Conservation (phyloP, 371 early-diverging fungal genomes). For the Actinomucor elegans region DNA sequence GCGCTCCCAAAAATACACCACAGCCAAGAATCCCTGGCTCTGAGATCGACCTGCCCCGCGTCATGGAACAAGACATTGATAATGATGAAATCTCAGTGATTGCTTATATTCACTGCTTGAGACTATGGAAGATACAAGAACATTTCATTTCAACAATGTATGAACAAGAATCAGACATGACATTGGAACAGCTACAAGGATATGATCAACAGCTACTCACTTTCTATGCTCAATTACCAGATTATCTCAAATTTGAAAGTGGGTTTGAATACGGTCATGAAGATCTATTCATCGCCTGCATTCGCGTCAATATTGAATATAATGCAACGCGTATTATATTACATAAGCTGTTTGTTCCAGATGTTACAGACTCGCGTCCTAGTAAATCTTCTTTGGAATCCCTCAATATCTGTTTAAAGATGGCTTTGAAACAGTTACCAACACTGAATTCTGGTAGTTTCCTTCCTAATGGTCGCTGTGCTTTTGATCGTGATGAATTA, state of each 20-base stretch:
- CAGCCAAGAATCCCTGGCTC: constrained; percentile 21
- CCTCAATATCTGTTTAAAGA: constrained; percentile 40
- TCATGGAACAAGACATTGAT: constrained; percentile 50
- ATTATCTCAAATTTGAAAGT: constrained; percentile 41
- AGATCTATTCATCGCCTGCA: constrained; percentile 39
- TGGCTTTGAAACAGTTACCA: constrained; percentile 33
- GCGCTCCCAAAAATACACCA: constrained; percentile 37
- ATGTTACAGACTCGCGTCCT: constrained; percentile 33
- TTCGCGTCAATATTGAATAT: constrained; percentile 48
- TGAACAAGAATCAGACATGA: constrained; percentile 47
- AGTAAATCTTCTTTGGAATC: constrained; percentile 36
- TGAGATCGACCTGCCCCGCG: constrained; percentile 32
- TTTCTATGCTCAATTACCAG: constrained; percentile 31
- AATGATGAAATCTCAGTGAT: constrained; percentile 35
- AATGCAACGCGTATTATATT: constrained; percentile 48
- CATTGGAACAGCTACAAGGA: constrained; percentile 36
- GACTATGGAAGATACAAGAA: constrained; percentile 44
- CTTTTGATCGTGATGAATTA: constrained; percentile 49
- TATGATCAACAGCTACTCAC: constrained; percentile 33
- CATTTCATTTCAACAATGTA: constrained; percentile 37
- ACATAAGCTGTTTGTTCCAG: constrained; percentile 48
- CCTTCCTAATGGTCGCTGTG: constrained; percentile 32
- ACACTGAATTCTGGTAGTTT: constrained; percentile 31
- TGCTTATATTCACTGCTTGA: constrained; percentile 26
- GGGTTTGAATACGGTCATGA: constrained; percentile 47